Conservation (phyloP, 768 basidiomycete species). For the Boletellus emodensis region DNA sequence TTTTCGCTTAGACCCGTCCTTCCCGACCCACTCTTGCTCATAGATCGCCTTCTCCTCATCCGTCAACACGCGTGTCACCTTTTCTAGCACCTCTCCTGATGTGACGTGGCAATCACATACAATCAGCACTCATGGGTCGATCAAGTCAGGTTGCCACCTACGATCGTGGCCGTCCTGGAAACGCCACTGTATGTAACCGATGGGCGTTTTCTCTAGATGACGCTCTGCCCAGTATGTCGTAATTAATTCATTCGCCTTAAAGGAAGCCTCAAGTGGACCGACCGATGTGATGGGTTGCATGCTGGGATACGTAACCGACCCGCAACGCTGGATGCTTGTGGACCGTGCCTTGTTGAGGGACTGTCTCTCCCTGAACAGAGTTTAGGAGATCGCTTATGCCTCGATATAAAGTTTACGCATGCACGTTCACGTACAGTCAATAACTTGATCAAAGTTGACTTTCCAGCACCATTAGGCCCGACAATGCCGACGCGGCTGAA, state of each 20-base stretch:
- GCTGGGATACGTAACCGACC: conserved; percentile 96
- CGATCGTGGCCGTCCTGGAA: conserved; percentile 99
- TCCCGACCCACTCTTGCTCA: conserved; percentile 86
- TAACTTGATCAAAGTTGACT: conserved; percentile 93
- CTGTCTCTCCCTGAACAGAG: conserved; percentile 71
- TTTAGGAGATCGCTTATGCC: conserved; percentile 7
- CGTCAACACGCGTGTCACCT: conserved; percentile 87
- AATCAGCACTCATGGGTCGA: conserved; percentile 4
- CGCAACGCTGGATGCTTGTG: conserved; percentile 93
- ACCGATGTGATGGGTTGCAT: conserved; percentile 96
- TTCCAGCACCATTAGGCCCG: conserved; percentile 94
- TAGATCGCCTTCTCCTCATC: conserved; percentile 75
- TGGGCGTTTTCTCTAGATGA: conserved; percentile 94
- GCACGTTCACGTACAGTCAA: conserved; percentile 57
- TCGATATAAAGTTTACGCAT: neutral
- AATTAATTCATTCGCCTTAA: conserved; percentile 15
- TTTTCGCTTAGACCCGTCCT: conserved; percentile 86
- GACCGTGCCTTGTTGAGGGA: conserved; percentile 86
- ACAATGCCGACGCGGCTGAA: conserved; percentile 84
- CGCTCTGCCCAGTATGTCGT: conserved; percentile 50
- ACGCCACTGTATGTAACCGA: conserved; percentile 97
- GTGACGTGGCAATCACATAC: conserved; percentile 10
- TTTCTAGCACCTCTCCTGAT: conserved; percentile 83
- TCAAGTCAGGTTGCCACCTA: conserved; percentile 36
- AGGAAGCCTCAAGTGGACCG: conserved; percentile 18